Evolutionary conservation across 371 early-diverging fungal genomes (phyloP), one percentile per base, ranked within the genome.

Genomic region (Choanephora cucurbitarum): DNA sequence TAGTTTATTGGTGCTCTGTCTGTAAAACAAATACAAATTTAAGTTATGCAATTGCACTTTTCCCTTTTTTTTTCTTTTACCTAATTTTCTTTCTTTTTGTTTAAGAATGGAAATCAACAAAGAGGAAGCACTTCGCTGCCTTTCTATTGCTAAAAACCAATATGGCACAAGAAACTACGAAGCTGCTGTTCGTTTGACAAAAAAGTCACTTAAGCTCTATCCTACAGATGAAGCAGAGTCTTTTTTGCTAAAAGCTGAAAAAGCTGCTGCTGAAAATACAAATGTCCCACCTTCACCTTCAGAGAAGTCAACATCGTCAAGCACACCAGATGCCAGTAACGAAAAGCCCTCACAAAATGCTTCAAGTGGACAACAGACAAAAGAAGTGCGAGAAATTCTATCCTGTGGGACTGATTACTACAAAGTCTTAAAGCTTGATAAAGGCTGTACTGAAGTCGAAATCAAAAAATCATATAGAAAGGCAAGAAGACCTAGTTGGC

Each of bases 401-500:
- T 67, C 79, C 3, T 85, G 82, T 56, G 89, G 90, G 17, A 78
- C 80, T 49, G 94, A 98, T 73, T 91, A 91, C 60, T 98, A 97
- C 69, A 85, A 82, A 23, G 84, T 98, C 8, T 75, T 99, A 18
- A 91, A 92, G 2, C 64, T 99, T 18, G 77, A 81, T 7, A 95
- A 92, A 67, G 71, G 74, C 7, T 94, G 95, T 43, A 77, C 87
- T 9, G 94, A 95, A 13, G 75, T 72, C 1, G 95, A 98, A 52
- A 91, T 99, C 54, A 97, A 96, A 72, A 95, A 92, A 72, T 91
- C 99, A 10, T 99, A 97, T 75, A 84, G 95, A 66, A 96, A 94
- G 85, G 92, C 92, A 64, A 50, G 22, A n/a, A 17, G 23, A 17
- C 17, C 22, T 8, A 15, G 7, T 34, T 19, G 15, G 3, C n/a